Evolutionary conservation across 2,329 filamentous ascomycete genomes (phyloP).

Genomic region (Aspergillus transmontanensis): DNA sequence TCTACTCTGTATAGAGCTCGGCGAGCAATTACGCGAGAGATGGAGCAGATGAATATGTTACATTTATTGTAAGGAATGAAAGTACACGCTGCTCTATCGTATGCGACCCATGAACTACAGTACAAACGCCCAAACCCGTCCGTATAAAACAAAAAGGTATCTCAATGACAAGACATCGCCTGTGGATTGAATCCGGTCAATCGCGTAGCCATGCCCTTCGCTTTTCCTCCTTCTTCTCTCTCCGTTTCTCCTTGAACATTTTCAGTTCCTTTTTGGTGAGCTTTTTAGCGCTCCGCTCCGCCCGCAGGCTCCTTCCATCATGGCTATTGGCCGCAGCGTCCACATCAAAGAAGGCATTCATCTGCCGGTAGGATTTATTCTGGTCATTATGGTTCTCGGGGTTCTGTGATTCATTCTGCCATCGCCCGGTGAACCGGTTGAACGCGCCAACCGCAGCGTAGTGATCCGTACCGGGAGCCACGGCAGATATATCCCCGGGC

Average conservation of each 20-base stretch:
- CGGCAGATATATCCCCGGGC: slow-evolving; percentile 36
- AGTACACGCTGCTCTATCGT: slow-evolving; percentile 12
- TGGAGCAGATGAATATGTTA: slow-evolving; percentile 10
- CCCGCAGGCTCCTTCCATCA: slow-evolving; percentile 86
- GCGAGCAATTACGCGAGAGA: background rate
- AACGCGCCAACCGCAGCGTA: slow-evolving; percentile 76
- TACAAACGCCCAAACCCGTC: slow-evolving; percentile 16
- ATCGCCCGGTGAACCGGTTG: slow-evolving; percentile 86
- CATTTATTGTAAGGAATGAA: slow-evolving; percentile 1
- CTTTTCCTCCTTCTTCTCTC: slow-evolving; percentile 91
- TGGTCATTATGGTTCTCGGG: slow-evolving; percentile 83
- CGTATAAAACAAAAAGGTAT: slow-evolving; percentile 18
- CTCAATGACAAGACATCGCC: slow-evolving; percentile 15
- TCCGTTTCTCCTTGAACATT: slow-evolving; percentile 86
- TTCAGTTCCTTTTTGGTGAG: slow-evolving; percentile 84
- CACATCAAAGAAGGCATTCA: slow-evolving; percentile 95
- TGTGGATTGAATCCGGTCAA: slow-evolving; percentile 48
- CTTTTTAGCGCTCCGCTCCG: slow-evolving; percentile 83
- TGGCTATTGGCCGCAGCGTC: slow-evolving; percentile 91
- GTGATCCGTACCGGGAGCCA: slow-evolving; percentile 41
- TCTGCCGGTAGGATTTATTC: slow-evolving; percentile 81
- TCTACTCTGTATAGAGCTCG: background rate
- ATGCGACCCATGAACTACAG: slow-evolving; percentile 16
- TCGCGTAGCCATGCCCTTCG: slow-evolving; percentile 86
- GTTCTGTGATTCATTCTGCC: slow-evolving; percentile 67